Evolutionary conservation across 768 basidiomycete genomes (phyloP), one percentile per base, ranked within the genome.

Genomic region (Leccinum aurantiacum): DNA sequence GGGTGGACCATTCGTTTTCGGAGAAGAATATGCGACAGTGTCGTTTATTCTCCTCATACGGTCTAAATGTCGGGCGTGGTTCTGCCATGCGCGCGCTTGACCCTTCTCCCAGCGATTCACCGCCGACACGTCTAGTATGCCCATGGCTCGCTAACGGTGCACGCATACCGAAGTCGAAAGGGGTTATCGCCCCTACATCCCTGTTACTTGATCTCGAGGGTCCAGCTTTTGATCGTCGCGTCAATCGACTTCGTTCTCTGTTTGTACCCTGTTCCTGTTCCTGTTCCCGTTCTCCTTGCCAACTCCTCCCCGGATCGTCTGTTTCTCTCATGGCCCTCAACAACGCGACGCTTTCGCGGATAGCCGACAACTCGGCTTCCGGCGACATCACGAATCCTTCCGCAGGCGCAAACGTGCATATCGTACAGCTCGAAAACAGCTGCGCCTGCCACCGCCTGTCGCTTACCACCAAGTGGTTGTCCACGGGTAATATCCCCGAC

Each of bases 401-500:
- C 11, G 65, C 74, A 0, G 83, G 76, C 15, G 77, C 69, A 63
- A 88, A 80, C 59, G 81, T 74, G 56, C 87, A 82, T 6, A 81
- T 85, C n/a, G 83, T 84, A 66, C 78, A 86, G 61, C 82, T 78
- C 8, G 76, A 71, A 48, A 88, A 77, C 9, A 87, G 79, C 61
- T 87, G 84, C 0, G 84, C 80, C 61, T 89, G 84, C 85, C 87
- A 89, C 61, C 81, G 80, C 55, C 82, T 65, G 35, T 71, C 70
- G 58, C 82, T 80, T 17, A 69, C 65, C 27, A 84, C 63, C 53
- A 83, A 55, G 35, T 65, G 67, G 53, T 75, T 69, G 57, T 87
- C 85, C 47, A 82, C 71, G 2, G 77, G 77, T 22, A 84, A 69
- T 27, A 84, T 75, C 0, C 77, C 69, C n/a, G 75, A 70, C 29